Percentiles rank a stretch among this genome's conserved stretches.
phyloP scores from a whole-genome alignment of 495 filamentous ascomycete species.

The Chaetomium tenue region DNA sequence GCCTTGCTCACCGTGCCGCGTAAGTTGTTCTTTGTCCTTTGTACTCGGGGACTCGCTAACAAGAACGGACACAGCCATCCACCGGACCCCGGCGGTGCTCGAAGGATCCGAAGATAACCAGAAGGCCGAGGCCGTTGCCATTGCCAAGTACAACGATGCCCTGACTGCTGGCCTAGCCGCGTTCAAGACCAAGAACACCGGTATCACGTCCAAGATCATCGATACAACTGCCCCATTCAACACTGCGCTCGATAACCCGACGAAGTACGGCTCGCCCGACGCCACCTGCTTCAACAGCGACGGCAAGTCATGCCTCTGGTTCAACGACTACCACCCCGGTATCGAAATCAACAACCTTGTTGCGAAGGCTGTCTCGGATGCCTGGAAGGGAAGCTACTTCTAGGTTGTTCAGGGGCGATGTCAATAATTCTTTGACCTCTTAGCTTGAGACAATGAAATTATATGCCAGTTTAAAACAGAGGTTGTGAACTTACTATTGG shows the following conservation, averaged over 20 bases:
- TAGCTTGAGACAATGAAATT: neutral
- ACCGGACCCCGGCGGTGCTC: slow-evolving; percentile 58
- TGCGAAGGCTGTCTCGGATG: slow-evolving; percentile 45
- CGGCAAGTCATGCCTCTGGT: slow-evolving; percentile 47
- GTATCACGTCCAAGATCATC: slow-evolving; percentile 34
- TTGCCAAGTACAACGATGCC: slow-evolving; percentile 42
- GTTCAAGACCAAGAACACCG: slow-evolving; percentile 36
- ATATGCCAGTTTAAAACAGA: neutral
- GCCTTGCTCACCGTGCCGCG: slow-evolving; percentile 71
- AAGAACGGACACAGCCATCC: slow-evolving; percentile 44
- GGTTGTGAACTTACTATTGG: too few relatives aligned
- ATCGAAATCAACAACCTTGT: slow-evolving; percentile 41
- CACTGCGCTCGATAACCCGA: slow-evolving; percentile 43
- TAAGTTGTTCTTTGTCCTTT: slow-evolving; percentile 25
- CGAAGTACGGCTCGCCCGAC: slow-evolving; percentile 43
- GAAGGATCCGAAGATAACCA: slow-evolving; percentile 29
- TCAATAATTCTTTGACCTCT: neutral
- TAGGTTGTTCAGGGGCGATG: slow-evolving; percentile 6
- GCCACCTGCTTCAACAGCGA: slow-evolving; percentile 46
- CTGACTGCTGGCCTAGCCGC: slow-evolving; percentile 27
- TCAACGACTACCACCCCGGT: slow-evolving; percentile 48
- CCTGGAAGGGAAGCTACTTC: slow-evolving; percentile 36
- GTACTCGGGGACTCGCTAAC: neutral
- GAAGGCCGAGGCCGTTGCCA: slow-evolving; percentile 36
- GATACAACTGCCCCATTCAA: slow-evolving; percentile 46